These are phyloP conservation scores for Calocera cornea DNA, from an alignment of 768 basidiomycete species.

Conservation along the genomic window DNA sequence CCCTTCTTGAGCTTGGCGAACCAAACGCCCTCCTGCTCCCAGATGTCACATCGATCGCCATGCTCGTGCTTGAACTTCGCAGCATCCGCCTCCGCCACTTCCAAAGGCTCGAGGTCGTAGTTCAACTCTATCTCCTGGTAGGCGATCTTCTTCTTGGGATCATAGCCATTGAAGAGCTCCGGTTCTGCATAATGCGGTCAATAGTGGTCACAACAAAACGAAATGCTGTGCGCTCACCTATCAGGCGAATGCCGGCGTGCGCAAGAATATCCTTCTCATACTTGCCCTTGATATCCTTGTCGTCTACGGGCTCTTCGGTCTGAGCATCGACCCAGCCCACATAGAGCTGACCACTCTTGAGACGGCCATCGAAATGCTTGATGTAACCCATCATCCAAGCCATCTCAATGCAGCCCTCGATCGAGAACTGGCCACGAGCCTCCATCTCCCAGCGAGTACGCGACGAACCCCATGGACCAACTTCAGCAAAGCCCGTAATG, in stretches of 20 bases:
- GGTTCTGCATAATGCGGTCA: constrained; percentile 49
- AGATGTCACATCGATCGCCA: constrained; percentile 90
- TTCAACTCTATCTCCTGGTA: constrained; percentile 93
- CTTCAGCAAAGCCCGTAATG: constrained; percentile 92
- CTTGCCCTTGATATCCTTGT: constrained; percentile 86
- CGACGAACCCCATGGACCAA: constrained; percentile 96
- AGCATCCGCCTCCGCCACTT: constrained; percentile 82
- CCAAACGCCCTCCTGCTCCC: constrained; percentile 91
- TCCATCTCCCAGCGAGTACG: constrained; percentile 99
- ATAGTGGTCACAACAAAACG: background rate
- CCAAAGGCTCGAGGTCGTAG: constrained; percentile 92
- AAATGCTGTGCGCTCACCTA: constrained; percentile 46
- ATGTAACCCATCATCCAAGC: constrained; percentile 99
- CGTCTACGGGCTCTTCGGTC: constrained; percentile 84
- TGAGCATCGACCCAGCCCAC: constrained; percentile 98
- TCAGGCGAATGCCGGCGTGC: constrained; percentile 86
- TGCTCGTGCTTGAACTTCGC: constrained; percentile 93
- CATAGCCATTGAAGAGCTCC: constrained; percentile 93
- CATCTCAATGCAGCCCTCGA: constrained; percentile 98
- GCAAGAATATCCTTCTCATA: constrained; percentile 89
- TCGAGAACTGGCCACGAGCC: constrained; percentile 89
- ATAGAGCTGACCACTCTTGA: constrained; percentile 81
- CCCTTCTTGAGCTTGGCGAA: constrained; percentile 99
- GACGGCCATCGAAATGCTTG: constrained; percentile 95
- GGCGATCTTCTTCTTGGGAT: constrained; percentile 95